A percentile compares a stretch with the other conserved stretches of the same genome.
These are phyloP conservation scores for Zygoascus hellenicus DNA, from an alignment of 1,139 yeast genomes.

Conservation along the genomic window DNA sequence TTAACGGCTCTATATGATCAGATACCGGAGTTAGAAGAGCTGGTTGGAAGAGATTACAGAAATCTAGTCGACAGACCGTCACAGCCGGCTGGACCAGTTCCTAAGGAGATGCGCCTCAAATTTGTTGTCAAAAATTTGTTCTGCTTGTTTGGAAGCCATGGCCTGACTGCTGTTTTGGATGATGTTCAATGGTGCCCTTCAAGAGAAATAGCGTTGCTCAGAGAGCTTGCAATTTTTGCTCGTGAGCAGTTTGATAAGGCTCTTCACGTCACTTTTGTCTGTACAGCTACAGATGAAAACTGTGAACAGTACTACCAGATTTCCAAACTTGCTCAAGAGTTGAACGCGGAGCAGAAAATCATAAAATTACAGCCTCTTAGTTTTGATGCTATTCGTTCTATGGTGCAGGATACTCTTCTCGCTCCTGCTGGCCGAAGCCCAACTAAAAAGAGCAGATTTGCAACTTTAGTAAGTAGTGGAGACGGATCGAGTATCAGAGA, in stretches of 20 bases:
- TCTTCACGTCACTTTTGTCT: slow-evolving; percentile 27
- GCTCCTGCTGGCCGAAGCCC: slow-evolving; percentile 2
- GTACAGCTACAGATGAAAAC: slow-evolving; percentile 26
- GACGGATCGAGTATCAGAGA: not conserved
- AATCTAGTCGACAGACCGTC: slow-evolving; percentile 23
- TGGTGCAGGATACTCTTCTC: slow-evolving; percentile 24
- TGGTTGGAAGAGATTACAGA: slow-evolving; percentile 43
- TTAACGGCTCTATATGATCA: slow-evolving; percentile 40
- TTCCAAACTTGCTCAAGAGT: slow-evolving; percentile 23
- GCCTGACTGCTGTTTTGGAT: slow-evolving; percentile 45
- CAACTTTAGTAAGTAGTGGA: not conserved
- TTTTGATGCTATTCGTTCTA: slow-evolving; percentile 26
- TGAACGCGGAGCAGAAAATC: slow-evolving; percentile 27
- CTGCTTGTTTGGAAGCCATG: slow-evolving; percentile 41
- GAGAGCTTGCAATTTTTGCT: slow-evolving; percentile 27
- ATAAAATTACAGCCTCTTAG: slow-evolving; percentile 24
- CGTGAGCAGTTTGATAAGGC: slow-evolving; percentile 23
- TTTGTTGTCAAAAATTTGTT: slow-evolving; percentile 42
- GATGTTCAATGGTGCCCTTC: slow-evolving; percentile 45
- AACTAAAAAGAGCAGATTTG: not conserved
- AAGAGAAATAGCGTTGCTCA: slow-evolving; percentile 27
- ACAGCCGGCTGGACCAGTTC: slow-evolving; percentile 27
- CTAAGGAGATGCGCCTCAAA: slow-evolving; percentile 42
- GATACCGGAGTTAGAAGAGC: slow-evolving; percentile 43
- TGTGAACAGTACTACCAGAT: slow-evolving; percentile 19